phyloP scores from a whole-genome alignment of 306 rosid species.

The Cucurbita ficifolia region DNA sequence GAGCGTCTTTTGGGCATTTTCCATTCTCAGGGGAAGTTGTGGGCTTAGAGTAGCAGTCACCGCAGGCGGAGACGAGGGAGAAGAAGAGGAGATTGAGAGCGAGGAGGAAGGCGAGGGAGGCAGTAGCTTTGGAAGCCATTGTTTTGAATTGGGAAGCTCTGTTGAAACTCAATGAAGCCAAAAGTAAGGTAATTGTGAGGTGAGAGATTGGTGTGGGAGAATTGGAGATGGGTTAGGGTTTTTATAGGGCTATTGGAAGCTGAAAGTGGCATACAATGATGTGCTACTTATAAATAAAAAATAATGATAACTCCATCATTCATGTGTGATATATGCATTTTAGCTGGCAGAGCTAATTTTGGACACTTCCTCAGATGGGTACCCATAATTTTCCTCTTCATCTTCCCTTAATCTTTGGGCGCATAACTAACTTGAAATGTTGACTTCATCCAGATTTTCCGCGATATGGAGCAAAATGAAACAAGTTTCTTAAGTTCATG shows the following conservation, averaged over 20 bases:
- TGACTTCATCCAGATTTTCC: background rate
- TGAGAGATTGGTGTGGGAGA: background rate
- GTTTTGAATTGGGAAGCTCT: background rate
- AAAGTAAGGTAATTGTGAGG: background rate
- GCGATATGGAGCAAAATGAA: background rate
- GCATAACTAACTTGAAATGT: background rate
- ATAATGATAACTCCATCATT: background rate
- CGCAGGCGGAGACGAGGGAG: background rate
- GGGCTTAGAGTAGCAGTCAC: background rate
- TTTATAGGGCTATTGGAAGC: background rate
- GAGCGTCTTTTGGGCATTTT: conserved; percentile 50
- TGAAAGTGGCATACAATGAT: background rate
- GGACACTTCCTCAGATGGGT: background rate
- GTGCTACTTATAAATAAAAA: too few species aligned
- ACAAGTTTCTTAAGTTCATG: too few species aligned
- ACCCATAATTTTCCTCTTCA: background rate
- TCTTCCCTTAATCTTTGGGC: background rate
- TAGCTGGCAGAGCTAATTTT: too few species aligned
- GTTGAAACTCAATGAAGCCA: background rate
- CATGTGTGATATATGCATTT: background rate
- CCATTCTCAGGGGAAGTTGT: background rate
- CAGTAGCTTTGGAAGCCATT: conserved; percentile 1
- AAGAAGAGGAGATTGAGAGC: background rate
- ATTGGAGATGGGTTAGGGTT: background rate
- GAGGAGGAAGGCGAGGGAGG: background rate